phyloP scores from a whole-genome alignment of 2,329 filamentous ascomycete species.

The Corinectria fuckeliana region DNA sequence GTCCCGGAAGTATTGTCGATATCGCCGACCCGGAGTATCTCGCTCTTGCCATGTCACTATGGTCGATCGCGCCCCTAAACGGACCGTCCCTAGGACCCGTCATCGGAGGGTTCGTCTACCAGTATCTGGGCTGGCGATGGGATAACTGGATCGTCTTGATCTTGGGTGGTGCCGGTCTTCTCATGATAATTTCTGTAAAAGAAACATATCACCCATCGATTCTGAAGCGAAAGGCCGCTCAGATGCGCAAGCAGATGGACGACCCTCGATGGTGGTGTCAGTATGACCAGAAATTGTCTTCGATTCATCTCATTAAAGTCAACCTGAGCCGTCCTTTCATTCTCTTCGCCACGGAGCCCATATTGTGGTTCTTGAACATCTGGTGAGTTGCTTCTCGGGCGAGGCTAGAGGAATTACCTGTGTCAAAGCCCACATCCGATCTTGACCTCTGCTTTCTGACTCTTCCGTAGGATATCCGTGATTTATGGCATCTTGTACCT shows the following conservation, averaged over 20 bases:
- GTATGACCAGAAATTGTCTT: constrained; percentile 74
- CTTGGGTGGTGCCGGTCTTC: constrained; percentile 66
- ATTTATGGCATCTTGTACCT: constrained; percentile 89
- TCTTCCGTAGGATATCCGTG: constrained; percentile 68
- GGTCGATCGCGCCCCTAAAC: constrained; percentile 85
- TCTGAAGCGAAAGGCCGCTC: constrained; percentile 69
- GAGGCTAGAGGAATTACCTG: neutral
- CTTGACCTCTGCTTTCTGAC: constrained; percentile 9
- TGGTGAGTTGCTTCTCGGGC: constrained; percentile 54
- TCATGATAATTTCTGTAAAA: constrained; percentile 64
- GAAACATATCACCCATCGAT: constrained; percentile 82
- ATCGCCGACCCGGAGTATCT: constrained; percentile 82
- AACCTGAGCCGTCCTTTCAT: constrained; percentile 81
- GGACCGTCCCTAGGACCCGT: constrained; percentile 57
- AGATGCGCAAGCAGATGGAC: constrained; percentile 69
- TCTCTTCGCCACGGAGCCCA: constrained; percentile 81
- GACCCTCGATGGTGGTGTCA: constrained; percentile 79
- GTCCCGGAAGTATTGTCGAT: constrained; percentile 83
- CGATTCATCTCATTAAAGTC: constrained; percentile 71
- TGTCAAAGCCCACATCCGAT: neutral
- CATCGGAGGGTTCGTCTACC: constrained; percentile 75
- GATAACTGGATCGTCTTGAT: constrained; percentile 83
- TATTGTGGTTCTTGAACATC: constrained; percentile 72
- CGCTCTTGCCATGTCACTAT: constrained; percentile 82
- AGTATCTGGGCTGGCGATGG: constrained; percentile 88